A percentile compares a stretch with the other conserved stretches of the same genome.
Conservation (phyloP, 257 asterid species). For the Eustoma russellianum region DNA sequence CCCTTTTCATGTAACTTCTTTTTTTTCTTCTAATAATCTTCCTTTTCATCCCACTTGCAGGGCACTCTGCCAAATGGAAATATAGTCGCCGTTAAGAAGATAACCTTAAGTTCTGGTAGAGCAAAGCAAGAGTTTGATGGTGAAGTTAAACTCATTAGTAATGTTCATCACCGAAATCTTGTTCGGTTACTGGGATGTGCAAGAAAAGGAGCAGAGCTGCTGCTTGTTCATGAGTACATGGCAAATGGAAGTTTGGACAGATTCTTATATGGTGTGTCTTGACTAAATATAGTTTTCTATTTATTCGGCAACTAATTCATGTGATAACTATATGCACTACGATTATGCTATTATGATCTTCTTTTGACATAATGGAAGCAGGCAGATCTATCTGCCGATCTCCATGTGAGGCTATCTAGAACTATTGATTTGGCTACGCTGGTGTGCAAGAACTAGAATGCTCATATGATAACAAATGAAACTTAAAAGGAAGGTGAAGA, state of each 20-base stretch:
- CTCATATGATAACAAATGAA: too few relatives aligned
- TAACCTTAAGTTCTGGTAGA: conserved; percentile 37
- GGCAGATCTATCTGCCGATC: too few relatives aligned
- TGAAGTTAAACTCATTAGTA: conserved; percentile 75
- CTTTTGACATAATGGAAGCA: too few relatives aligned
- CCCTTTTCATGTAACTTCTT: too few relatives aligned
- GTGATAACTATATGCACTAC: neutral
- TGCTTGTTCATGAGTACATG: conserved; percentile 73
- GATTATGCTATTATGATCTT: neutral
- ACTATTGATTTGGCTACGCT: too few relatives aligned
- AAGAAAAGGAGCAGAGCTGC: conserved; percentile 50
- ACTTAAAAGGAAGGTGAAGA: too few relatives aligned
- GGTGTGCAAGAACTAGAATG: too few relatives aligned
- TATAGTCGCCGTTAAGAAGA: conserved; percentile 65
- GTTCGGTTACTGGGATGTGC: conserved; percentile 74
- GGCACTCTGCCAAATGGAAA: conserved; percentile 64
- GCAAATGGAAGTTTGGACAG: conserved; percentile 70
- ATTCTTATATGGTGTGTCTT: conserved; percentile 45
- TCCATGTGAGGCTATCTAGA: too few relatives aligned
- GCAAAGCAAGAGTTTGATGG: conserved; percentile 64
- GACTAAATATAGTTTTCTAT: neutral
- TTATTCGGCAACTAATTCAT: too few relatives aligned
- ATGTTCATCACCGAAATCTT: conserved; percentile 87
- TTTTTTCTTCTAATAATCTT: neutral
- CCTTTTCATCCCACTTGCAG: conserved; percentile 19